Evolutionary conservation across 75 land plant species (phyloP).

Genomic region (Picea glauca): DNA sequence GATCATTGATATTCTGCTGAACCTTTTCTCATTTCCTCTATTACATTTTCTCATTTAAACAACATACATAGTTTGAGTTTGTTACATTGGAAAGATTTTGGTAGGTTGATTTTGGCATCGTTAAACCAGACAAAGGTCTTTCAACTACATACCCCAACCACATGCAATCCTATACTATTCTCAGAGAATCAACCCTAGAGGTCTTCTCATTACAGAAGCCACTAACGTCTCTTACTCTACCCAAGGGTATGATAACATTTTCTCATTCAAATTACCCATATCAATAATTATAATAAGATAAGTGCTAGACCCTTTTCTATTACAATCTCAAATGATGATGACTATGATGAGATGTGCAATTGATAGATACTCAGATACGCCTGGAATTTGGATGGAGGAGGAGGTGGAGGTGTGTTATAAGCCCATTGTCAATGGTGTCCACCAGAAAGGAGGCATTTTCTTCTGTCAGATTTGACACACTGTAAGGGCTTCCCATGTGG

Average conservation of each 20-base stretch:
- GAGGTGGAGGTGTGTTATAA: slow-evolving; percentile 34
- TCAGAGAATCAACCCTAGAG: slow-evolving; percentile 49
- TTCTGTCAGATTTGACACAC: too few species aligned
- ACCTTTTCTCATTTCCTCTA: too few species aligned
- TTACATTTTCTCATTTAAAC: too few species aligned
- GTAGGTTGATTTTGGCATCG: slow-evolving; percentile 74
- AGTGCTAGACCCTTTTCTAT: too few species aligned
- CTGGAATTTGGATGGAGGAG: slow-evolving; percentile 28
- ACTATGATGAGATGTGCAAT: too few species aligned
- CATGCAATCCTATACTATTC: slow-evolving; percentile 16
- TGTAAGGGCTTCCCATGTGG: slow-evolving; percentile 8
- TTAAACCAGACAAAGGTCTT: slow-evolving; percentile 68
- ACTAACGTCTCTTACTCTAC: slow-evolving; percentile 36
- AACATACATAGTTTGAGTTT: too few species aligned
- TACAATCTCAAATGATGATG: too few species aligned
- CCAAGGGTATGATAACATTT: slow-evolving; percentile 24
- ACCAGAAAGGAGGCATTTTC: too few species aligned
- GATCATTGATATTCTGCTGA: too few species aligned
- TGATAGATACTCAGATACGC: slow-evolving; percentile 17
- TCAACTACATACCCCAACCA: slow-evolving; percentile 40
- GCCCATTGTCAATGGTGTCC: slow-evolving; percentile 30
- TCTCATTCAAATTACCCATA: neutral
- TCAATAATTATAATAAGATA: too few species aligned
- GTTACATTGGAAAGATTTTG: neutral
- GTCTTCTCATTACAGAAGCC: slow-evolving; percentile 69